phyloP scores from a whole-genome alignment of 139 green algal genomes.

The Chlorella sorokiniana region DNA sequence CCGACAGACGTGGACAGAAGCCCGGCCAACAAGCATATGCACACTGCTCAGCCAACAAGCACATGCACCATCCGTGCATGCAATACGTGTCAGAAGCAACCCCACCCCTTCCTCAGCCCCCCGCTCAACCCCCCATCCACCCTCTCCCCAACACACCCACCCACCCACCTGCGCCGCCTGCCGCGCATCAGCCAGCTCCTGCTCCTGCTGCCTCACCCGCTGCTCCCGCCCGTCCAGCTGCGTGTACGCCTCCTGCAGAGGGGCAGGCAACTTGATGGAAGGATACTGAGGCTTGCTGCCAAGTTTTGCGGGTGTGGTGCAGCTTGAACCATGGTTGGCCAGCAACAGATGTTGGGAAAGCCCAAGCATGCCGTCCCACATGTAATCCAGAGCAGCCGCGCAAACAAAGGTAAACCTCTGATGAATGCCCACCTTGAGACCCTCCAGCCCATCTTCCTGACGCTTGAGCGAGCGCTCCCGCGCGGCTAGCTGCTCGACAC shows the following conservation, averaged over 20 bases:
- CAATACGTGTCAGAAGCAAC: no score
- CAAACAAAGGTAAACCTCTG: neutral
- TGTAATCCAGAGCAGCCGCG: no score
- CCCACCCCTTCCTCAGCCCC: no score
- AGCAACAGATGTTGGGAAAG: neutral
- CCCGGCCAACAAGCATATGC: neutral
- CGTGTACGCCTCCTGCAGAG: constrained; percentile 25
- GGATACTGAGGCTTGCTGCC: neutral
- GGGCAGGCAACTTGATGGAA: neutral
- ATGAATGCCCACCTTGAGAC: constrained; percentile 9
- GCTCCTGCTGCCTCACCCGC: neutral
- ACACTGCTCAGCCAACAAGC: no score
- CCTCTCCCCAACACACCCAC: neutral
- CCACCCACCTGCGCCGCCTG: constrained; percentile 1
- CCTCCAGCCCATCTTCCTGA: constrained; percentile 35
- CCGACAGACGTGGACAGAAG: no score
- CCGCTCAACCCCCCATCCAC: no score
- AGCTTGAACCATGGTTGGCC: no score
- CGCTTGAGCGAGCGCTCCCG: constrained; percentile 18
- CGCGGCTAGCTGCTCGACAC: neutral
- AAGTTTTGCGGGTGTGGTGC: neutral
- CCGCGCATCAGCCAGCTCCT: constrained; percentile 16
- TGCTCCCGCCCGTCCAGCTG: constrained; percentile 21
- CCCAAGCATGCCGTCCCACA: neutral
- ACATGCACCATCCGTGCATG: no score